Percentiles rank a stretch among this genome's conserved stretches.
Evolutionary conservation across 2,329 filamentous ascomycete genomes (phyloP).

Genomic region (Botrytis hyacinthi): DNA sequence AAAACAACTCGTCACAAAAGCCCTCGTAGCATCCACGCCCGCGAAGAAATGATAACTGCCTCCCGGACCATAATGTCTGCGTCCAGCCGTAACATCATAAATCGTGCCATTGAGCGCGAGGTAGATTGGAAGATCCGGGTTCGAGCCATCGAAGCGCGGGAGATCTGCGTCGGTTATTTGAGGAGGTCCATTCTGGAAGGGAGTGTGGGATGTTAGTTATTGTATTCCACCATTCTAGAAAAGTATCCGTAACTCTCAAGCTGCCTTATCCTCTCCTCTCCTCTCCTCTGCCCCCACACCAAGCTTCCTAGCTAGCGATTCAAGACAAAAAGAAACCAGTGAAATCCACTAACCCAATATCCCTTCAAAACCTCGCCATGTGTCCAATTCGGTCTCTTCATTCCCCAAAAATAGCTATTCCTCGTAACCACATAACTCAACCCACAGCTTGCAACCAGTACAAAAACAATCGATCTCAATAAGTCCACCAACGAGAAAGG

Average conservation of each 20-base stretch:
- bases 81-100: slow-evolving; percentile 74
- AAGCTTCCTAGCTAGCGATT: not conserved
- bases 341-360: slow-evolving; percentile 29
- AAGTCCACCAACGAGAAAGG: slow-evolving; percentile 33
- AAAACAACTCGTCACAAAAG: slow-evolving; percentile 93
- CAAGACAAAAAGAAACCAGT: not conserved
- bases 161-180: slow-evolving; percentile 75
- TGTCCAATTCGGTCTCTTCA: slow-evolving; percentile 33
- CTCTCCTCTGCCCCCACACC: no score
- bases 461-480: slow-evolving; percentile 33
- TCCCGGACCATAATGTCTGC: slow-evolving; percentile 74
- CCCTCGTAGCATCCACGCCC: slow-evolving; percentile 80
- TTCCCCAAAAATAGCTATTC: slow-evolving; percentile 35
- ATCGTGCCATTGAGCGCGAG: slow-evolving; percentile 85
- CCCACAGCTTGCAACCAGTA: slow-evolving; percentile 31
- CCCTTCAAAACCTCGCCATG: slow-evolving; percentile 28
- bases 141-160: slow-evolving; percentile 70
- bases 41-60: slow-evolving; percentile 86
- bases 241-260: not conserved
- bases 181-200: slow-evolving; percentile 54
- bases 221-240: not conserved
- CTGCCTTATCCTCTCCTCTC: not conserved
- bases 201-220: slow-evolving; percentile 1
- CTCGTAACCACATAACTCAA: slow-evolving; percentile 37
- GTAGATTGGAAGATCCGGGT: slow-evolving; percentile 76